Base-by-base conservation (phyloP, 2,329 filamentous ascomycete genomes). In the Aspergillus neotritici region DNA sequence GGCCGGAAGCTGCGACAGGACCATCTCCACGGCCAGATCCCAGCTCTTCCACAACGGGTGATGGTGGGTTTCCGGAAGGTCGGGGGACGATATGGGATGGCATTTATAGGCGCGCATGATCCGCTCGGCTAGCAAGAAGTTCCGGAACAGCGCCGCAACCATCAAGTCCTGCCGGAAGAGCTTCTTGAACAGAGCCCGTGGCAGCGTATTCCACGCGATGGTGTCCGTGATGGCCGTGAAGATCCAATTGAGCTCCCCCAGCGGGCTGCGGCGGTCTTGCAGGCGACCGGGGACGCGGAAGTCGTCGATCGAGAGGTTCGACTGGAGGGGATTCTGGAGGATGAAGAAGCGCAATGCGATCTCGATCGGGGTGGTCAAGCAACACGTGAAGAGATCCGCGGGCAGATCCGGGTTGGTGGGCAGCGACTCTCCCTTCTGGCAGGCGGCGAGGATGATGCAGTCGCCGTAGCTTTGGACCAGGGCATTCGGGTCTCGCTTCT, bases 211-310 rank as follows among this genome's bases (percentile, higher is more conserved):
- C 93, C 93, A 98, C 0, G 93, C 93, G 57, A 98, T 98, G 1
- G 91, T 97, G 63, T 98, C 93, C 0, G 93, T 98, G 52, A 98
- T 97, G 42, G 93, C 93, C 1, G 93, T 98, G 62, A 98, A 97
- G 30, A 98, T 98, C 93, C 93, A 98, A 61, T 98, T 98, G 11
- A 98, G 74, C 69, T 98, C 93, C 49, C 93, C 93, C 29, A 98
- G 77, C 7, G 93, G 93, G 38, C 93, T 97, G 60, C 93, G 79
- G 47, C 93, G 80, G 67, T 98, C 93, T 61, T 95, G 91, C 33
- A 97, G 78, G 49, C 89, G 83, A 29, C 93, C 93, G 3, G 91
- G 90, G 13, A 98, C 84, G 65, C 88, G 86, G 33, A 91, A 90
- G 55, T 91, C 80, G 48, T 93, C 87, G 4, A 91, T 80, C 2